phyloP scores from a whole-genome alignment of 495 filamentous ascomycete genomes.

The Penicillium silybi region DNA sequence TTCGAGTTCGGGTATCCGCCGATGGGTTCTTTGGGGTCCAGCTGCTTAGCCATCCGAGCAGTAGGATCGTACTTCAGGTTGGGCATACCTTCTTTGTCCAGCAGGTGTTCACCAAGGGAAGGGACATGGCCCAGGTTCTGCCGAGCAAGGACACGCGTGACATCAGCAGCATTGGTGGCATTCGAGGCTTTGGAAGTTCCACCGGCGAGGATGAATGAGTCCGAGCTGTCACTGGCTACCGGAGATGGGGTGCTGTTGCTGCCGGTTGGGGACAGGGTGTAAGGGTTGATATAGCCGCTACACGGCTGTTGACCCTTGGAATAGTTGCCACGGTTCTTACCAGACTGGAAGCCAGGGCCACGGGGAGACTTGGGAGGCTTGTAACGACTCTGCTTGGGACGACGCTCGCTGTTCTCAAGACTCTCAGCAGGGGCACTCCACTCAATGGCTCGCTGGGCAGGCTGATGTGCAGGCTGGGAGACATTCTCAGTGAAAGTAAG shows the following conservation, averaged over 20 bases:
- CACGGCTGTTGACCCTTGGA: neutral
- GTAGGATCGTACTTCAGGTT: neutral
- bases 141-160: neutral
- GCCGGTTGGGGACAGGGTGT: neutral
- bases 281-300: neutral
- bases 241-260: neutral
- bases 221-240: neutral
- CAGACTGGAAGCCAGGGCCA: neutral
- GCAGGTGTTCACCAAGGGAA: neutral
- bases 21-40: neutral
- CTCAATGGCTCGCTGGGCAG: neutral
- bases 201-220: neutral
- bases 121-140: neutral
- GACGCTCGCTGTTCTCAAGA: constrained; percentile 4
- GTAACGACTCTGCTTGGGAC: constrained; percentile 9
- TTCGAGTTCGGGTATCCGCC: neutral
- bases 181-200: neutral
- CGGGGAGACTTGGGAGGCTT: neutral
- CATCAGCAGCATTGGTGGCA: neutral
- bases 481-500: neutral
- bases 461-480: neutral
- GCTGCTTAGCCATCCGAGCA: neutral
- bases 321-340: neutral
- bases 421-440: neutral
- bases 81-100: neutral